A percentile compares a stretch with the other conserved stretches of the same genome.
Conservation (phyloP, 148 eudicot genomes). For the Rhododendron mucronatum region DNA sequence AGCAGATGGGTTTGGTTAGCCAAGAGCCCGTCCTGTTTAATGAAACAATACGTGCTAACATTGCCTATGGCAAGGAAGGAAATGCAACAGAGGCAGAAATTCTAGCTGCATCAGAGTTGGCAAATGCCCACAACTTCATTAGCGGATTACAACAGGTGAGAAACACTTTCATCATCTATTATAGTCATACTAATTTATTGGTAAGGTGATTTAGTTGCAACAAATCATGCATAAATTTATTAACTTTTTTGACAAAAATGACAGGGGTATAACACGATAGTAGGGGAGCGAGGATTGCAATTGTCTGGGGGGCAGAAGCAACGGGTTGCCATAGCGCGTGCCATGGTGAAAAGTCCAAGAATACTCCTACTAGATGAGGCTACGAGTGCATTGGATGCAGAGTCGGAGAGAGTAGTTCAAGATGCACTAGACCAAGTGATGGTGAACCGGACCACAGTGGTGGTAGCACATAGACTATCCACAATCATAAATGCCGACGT, state of each 20-base stretch:
- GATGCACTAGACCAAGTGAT: constrained; percentile 60
- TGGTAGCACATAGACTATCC: constrained; percentile 66
- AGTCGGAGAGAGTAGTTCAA: constrained; percentile 68
- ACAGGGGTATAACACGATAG: constrained; percentile 71
- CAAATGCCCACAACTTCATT: constrained; percentile 79
- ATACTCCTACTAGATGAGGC: constrained; percentile 72
- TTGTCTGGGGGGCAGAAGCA: constrained; percentile 81
- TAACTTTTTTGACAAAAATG: neutral
- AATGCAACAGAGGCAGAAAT: constrained; percentile 58
- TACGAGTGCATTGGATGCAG: constrained; percentile 74
- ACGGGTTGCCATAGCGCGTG: constrained; percentile 75
- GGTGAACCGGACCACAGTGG: constrained; percentile 63
- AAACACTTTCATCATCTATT: neutral
- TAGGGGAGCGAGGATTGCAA: constrained; percentile 73
- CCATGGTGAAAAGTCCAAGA: constrained; percentile 57
- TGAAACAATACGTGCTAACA: constrained; percentile 63
- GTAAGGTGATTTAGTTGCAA: neutral
- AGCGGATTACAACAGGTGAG: constrained; percentile 56
- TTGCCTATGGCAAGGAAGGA: constrained; percentile 66
- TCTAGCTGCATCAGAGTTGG: constrained; percentile 50
- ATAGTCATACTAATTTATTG: neutral
- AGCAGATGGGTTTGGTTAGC: constrained; percentile 79
- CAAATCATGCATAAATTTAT: neutral
- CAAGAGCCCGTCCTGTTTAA: constrained; percentile 72
- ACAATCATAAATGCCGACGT: constrained; percentile 59